These are phyloP conservation scores for Crithidia expoeki DNA, from an alignment of 208 protist genomes.

Conservation along the genomic window DNA sequence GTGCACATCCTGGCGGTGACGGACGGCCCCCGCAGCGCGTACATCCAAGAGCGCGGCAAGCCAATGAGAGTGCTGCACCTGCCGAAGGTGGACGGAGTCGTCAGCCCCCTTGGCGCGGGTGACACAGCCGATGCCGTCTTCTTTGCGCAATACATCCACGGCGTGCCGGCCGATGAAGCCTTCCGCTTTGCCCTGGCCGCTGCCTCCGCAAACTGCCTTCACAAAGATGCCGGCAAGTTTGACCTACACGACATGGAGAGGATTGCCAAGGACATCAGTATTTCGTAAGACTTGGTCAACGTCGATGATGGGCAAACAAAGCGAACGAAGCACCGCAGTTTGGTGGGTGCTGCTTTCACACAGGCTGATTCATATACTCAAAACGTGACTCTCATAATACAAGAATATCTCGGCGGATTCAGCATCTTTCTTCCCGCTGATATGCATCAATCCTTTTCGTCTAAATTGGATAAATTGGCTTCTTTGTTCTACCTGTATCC, in stretches of 20 bases:
- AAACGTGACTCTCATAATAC: no score
- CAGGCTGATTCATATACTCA: no score
- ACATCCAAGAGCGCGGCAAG: conserved; percentile 28
- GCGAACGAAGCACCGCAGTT: no score
- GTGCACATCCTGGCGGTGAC: conserved; percentile 40
- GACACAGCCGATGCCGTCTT: conserved; percentile 46
- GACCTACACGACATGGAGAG: no score
- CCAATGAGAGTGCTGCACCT: conserved; percentile 19
- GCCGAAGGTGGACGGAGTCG: conserved; percentile 28
- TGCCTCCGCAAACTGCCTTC: conserved; percentile 46
- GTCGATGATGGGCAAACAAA: neutral
- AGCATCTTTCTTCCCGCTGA: no score
- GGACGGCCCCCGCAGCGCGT: conserved; percentile 29
- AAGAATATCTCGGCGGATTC: no score
- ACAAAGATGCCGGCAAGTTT: conserved; percentile 36
- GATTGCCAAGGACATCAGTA: conserved; percentile 61
- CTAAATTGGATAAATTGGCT: no score
- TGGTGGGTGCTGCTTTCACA: no score
- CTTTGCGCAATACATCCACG: conserved; percentile 31
- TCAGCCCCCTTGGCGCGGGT: conserved; percentile 42
- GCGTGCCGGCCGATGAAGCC: conserved; percentile 19
- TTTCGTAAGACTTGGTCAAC: no score
- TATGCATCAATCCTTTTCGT: no score
- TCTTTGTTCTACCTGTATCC: no score
- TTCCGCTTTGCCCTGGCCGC: conserved; percentile 41